Evolutionary conservation across 1,139 yeast species (phyloP).

Genomic region (Hansenula sp.): DNA sequence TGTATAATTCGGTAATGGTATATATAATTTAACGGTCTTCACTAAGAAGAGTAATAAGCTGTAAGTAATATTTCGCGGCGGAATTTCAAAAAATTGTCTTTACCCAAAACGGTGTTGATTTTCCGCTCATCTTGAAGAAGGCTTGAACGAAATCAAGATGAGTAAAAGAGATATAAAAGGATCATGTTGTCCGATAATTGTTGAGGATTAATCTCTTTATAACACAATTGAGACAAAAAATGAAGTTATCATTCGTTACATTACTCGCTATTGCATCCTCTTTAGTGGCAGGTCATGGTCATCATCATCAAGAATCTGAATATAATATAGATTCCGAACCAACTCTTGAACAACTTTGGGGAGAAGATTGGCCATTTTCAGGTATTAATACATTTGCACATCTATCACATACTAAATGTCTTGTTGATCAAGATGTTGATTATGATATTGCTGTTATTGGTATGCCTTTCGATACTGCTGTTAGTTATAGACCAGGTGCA

Average conservation of each 20-base stretch:
- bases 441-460: conserved; percentile 71
- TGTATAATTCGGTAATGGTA: too few relatives aligned
- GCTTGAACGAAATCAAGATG: too few relatives aligned
- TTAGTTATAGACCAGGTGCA: conserved; percentile 71
- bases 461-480: conserved; percentile 76
- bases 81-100: too few relatives aligned
- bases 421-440: conserved; percentile 38
- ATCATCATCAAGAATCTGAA: not conserved
- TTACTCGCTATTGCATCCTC: not conserved
- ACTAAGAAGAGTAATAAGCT: too few relatives aligned
- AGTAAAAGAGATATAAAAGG: too few relatives aligned
- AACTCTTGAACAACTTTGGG: conserved; percentile 53
- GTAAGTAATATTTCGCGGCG: too few relatives aligned
- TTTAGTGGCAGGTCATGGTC: not conserved
- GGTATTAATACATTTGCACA: conserved; percentile 78
- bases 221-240: not conserved
- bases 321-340: conserved; percentile 6
- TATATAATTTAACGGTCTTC: too few relatives aligned
- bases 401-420: conserved; percentile 53
- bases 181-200: too few relatives aligned
- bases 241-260: not conserved
- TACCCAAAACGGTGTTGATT: too few relatives aligned
- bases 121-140: too few relatives aligned
- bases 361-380: conserved; percentile 60
- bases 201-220: too few relatives aligned